phyloP scores from a whole-genome alignment of 768 basidiomycete species.

The Amanita brunnescens region DNA sequence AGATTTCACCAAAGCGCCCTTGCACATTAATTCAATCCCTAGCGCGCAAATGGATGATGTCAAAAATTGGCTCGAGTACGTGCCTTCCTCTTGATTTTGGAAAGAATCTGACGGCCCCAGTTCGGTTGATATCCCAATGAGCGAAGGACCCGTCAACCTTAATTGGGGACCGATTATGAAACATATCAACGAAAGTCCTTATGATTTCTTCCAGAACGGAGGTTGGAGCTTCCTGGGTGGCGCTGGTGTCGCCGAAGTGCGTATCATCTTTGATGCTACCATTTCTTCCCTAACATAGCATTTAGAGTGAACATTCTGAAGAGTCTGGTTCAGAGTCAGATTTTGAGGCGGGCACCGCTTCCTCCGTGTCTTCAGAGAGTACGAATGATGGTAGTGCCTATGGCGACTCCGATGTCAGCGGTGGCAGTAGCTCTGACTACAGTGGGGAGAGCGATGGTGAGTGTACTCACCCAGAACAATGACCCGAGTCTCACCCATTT shows the following conservation, averaged over 20 bases:
- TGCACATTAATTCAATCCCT: constrained; percentile 96
- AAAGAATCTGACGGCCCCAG: constrained; percentile 29
- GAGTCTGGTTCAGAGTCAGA: constrained; percentile 43
- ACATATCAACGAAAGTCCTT: constrained; percentile 91
- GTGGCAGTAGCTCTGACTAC: constrained; percentile 64
- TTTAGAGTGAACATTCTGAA: constrained; percentile 33
- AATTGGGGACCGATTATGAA: constrained; percentile 99
- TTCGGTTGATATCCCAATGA: constrained; percentile 93
- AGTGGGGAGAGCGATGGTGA: constrained; percentile 37
- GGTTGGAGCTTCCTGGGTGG: constrained; percentile 91
- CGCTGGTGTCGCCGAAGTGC: constrained; percentile 58
- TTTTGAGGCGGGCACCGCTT: constrained; percentile 51
- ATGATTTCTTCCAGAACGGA: constrained; percentile 93
- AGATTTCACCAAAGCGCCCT: constrained; percentile 85
- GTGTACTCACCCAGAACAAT: constrained; percentile 6
- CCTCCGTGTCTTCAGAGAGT: constrained; percentile 42
- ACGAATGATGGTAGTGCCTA: constrained; percentile 59
- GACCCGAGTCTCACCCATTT: constrained; percentile 7
- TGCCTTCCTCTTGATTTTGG: constrained; percentile 8
- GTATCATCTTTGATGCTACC: constrained; percentile 14
- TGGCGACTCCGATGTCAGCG: constrained; percentile 55
- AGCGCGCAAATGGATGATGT: constrained; percentile 89
- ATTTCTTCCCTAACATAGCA: background rate
- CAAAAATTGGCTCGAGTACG: constrained; percentile 98
- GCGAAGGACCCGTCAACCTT: constrained; percentile 93